phyloP scores from a whole-genome alignment of 208 protist genomes.

The Acanthamoeba sp. region DNA sequence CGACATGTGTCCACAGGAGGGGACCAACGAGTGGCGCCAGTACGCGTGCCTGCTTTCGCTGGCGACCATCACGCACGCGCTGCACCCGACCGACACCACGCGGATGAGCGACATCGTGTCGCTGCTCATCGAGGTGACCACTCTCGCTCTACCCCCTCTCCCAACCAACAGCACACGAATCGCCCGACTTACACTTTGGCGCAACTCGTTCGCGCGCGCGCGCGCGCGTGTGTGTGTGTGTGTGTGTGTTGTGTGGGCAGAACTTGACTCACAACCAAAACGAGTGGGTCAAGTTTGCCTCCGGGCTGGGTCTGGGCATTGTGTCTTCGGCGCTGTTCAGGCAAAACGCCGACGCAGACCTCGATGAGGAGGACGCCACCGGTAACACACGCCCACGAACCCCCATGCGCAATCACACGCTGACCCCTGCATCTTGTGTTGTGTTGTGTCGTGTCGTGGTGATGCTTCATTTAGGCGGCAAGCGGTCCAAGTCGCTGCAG shows the following conservation, averaged over 20 bases:
- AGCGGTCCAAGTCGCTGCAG: slow-evolving; percentile 15
- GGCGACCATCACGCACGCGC: slow-evolving; percentile 41
- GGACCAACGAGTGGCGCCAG: slow-evolving; percentile 23
- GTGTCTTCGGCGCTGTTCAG: slow-evolving; percentile 22
- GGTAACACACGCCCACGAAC: background rate
- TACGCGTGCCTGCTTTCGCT: slow-evolving; percentile 16
- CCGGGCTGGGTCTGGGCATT: slow-evolving; percentile 49
- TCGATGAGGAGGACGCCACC: slow-evolving; percentile 54
- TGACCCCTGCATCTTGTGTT: background rate
- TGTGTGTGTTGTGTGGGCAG: background rate
- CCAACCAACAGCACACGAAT: background rate
- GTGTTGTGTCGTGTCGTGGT: background rate
- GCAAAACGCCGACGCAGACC: background rate
- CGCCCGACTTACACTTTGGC: background rate
- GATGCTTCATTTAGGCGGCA: background rate
- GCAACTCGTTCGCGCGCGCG: background rate
- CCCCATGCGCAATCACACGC: background rate
- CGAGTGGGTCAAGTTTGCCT: slow-evolving; percentile 66
- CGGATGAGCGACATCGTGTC: slow-evolving; percentile 56
- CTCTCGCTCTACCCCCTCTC: background rate
- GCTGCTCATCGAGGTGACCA: background rate
- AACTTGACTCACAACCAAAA: slow-evolving; percentile 16
- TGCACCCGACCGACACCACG: slow-evolving; percentile 64
- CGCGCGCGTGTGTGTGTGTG: no score
- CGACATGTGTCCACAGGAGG: background rate